Evolutionary conservation across 1,284 basidiomycete genomes (phyloP).

Genomic region (Gomphus bonarii): DNA sequence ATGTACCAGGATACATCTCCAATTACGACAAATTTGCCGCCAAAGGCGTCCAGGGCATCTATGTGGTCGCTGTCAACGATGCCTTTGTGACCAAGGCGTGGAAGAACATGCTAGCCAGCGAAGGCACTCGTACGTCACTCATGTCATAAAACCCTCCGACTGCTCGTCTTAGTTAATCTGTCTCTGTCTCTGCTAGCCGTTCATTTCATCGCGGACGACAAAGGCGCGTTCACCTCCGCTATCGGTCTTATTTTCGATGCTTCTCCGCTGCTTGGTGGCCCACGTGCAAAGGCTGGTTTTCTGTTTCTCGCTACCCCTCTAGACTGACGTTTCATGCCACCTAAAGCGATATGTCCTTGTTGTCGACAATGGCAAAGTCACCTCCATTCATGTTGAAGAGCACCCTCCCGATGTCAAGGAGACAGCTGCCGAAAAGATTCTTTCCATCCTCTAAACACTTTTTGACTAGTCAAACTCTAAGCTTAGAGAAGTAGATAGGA

Average conservation of each 20-base stretch:
- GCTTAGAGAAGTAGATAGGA: neutral
- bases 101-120: conserved; percentile 50
- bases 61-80: conserved; percentile 64
- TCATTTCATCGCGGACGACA: conserved; percentile 62
- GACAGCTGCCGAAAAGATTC: conserved; percentile 47
- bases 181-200: conserved; percentile 29
- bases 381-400: conserved; percentile 47
- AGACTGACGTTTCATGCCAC: neutral
- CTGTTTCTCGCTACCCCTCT: neutral
- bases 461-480: neutral
- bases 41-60: conserved; percentile 62
- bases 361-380: conserved; percentile 45
- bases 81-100: conserved; percentile 61
- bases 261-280: conserved; percentile 45
- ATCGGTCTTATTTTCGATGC: conserved; percentile 62
- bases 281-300: conserved; percentile 50
- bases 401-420: conserved; percentile 43
- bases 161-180: neutral
- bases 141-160: neutral
- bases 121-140: conserved; percentile 36
- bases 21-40: conserved; percentile 50
- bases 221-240: conserved; percentile 42
- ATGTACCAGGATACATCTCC: conserved; percentile 59
- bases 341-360: conserved; percentile 47
- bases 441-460: conserved; percentile 37